Evolutionary conservation across 2,329 filamentous ascomycete genomes (phyloP).

Genomic region (Fusarium equiseti): DNA sequence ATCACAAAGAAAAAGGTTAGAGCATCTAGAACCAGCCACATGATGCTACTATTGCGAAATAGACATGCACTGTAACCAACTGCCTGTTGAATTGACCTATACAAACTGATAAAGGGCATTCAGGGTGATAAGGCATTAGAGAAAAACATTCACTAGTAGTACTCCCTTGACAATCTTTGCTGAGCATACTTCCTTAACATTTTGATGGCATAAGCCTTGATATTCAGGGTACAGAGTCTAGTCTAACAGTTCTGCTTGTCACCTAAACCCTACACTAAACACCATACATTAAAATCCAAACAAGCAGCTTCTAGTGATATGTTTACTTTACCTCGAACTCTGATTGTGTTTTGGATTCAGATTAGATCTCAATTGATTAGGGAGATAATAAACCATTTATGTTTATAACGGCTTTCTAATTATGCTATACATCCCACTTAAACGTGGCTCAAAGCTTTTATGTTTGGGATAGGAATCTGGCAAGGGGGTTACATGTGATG

Average conservation of each 20-base stretch:
- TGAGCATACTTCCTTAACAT: not conserved
- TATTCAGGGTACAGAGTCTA: not conserved
- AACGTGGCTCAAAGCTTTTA: too few species aligned
- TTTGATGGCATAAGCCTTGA: not conserved
- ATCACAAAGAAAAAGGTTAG: not conserved
- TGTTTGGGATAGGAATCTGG: too few species aligned
- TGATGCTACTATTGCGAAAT: not conserved
- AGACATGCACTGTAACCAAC: not conserved
- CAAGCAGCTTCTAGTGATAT: not conserved
- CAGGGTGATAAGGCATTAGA: too few species aligned
- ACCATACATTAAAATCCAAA: not conserved
- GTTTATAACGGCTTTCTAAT: too few species aligned
- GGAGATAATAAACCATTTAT: too few species aligned
- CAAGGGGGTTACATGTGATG: too few species aligned
- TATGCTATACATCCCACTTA: too few species aligned
- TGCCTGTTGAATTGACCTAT: not conserved
- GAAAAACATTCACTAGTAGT: not conserved
- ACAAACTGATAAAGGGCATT: too few species aligned
- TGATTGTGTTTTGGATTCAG: too few species aligned
- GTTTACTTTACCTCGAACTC: too few species aligned
- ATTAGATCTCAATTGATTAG: too few species aligned
- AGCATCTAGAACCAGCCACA: not conserved
- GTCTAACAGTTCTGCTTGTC: not conserved
- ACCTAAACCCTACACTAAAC: not conserved
- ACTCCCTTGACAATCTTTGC: not conserved